Evolutionary conservation across 306 rosid species (phyloP).

Genomic region (Cercis canadensis): DNA sequence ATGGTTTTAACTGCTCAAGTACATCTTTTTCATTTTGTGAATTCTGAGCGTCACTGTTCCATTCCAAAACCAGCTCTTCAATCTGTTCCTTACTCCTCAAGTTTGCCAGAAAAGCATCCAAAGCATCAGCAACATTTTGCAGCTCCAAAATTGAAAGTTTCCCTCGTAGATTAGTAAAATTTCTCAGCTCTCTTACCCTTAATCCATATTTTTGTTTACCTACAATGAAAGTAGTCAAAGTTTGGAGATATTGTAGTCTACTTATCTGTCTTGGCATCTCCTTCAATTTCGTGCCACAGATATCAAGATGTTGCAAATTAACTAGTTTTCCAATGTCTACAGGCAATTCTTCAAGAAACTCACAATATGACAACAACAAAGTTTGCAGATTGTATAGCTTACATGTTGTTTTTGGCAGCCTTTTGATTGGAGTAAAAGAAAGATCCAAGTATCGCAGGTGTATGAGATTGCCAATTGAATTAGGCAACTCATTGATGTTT

Average conservation of each 20-base stretch:
- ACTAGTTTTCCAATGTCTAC: background rate
- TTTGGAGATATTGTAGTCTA: background rate
- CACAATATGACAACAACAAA: background rate
- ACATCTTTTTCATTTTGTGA: background rate
- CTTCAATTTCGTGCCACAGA: background rate
- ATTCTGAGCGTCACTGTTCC: background rate
- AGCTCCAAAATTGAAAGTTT: background rate
- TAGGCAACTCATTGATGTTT: background rate
- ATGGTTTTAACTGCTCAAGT: background rate
- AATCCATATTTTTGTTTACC: background rate
- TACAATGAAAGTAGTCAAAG: background rate
- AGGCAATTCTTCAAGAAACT: background rate
- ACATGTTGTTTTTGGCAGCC: slow-evolving; percentile 6
- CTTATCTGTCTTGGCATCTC: slow-evolving; percentile 2
- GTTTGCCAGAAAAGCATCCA: background rate
- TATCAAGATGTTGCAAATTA: background rate
- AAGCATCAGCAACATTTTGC: background rate
- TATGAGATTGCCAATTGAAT: slow-evolving; percentile 23
- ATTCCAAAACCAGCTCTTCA: background rate
- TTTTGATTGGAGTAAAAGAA: background rate
- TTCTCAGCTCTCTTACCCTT: background rate
- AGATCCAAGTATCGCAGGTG: slow-evolving; percentile 33
- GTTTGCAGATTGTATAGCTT: slow-evolving; percentile 37
- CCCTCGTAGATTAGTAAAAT: background rate
- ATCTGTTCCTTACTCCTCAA: background rate